phyloP scores from a whole-genome alignment of 805 yeast species.

The Cyberlindnera maclurae region DNA sequence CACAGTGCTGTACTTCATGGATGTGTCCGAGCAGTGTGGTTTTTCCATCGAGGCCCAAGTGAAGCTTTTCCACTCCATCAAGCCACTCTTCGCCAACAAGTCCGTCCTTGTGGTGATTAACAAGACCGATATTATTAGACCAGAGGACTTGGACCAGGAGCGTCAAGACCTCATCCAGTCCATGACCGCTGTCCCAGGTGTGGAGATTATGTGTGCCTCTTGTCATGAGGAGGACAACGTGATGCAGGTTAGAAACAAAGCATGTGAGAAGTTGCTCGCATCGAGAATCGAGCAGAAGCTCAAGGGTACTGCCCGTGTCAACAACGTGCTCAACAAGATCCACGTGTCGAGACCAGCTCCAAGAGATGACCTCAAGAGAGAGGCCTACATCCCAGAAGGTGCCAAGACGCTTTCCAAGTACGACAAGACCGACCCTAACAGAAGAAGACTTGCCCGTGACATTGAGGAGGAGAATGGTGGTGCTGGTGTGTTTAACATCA shows the following conservation, averaged over 20 bases:
- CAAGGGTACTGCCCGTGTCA: constrained; percentile 85
- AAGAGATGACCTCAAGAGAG: constrained; percentile 80
- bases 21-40: constrained; percentile 98
- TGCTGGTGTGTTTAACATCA: constrained; percentile 95
- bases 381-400: constrained; percentile 77
- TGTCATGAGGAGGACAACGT: constrained; percentile 92
- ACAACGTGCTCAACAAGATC: constrained; percentile 86
- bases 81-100: constrained; percentile 95
- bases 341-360: constrained; percentile 88
- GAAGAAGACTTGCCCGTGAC: constrained; percentile 78
- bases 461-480: constrained; percentile 95
- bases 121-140: constrained; percentile 84
- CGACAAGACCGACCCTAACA: constrained; percentile 73
- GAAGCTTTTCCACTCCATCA: constrained; percentile 91
- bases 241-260: constrained; percentile 92
- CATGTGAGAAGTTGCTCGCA: constrained; percentile 93
- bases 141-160: constrained; percentile 75
- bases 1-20: constrained; percentile 96
- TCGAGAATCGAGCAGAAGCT: constrained; percentile 95
- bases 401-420: constrained; percentile 55
- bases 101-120: constrained; percentile 93
- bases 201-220: constrained; percentile 88
- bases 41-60: constrained; percentile 96
- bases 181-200: constrained; percentile 62
- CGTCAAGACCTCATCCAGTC: constrained; percentile 66